These are phyloP conservation scores for Syncephalastrum contaminatum DNA, from an alignment of 371 early-diverging fungal species.

Conservation along the genomic window DNA sequence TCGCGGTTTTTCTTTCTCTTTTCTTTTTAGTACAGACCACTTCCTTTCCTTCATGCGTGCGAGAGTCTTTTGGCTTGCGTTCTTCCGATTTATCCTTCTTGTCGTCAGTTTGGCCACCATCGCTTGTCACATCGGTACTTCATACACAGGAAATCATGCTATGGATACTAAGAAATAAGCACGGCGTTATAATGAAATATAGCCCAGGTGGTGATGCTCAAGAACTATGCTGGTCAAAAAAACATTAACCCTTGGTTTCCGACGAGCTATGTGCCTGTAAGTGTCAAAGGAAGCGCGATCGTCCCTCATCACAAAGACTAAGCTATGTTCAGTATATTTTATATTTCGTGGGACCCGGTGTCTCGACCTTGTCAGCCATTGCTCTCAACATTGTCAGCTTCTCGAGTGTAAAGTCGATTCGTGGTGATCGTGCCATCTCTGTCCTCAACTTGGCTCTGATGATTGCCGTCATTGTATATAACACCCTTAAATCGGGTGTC, in stretches of 20 bases:
- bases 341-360: constrained; percentile 34
- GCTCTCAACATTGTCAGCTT: constrained; percentile 18
- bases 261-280: constrained; percentile 29
- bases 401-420: constrained; percentile 14
- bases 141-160: too few relatives aligned
- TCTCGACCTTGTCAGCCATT: constrained; percentile 25
- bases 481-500: constrained; percentile 19
- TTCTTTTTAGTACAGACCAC: too few relatives aligned
- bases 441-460: constrained; percentile 25
- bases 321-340: constrained; percentile 25
- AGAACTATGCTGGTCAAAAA: constrained; percentile 4
- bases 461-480: constrained; percentile 27
- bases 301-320: background rate
- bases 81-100: constrained; percentile 11
- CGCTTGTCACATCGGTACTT: constrained; percentile 17
- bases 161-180: background rate
- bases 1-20: too few relatives aligned
- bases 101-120: constrained; percentile 11
- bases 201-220: constrained; percentile 26
- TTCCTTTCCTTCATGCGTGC: constrained; percentile 1
- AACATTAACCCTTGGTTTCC: constrained; percentile 16
- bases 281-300: background rate
- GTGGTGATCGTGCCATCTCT: constrained; percentile 18
- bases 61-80: constrained; percentile 12
- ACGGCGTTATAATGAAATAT: background rate